Evolutionary conservation across 75 land plant genomes (phyloP), one percentile per base, ranked within the genome.

Genomic region (Pseudotsuga menziesii): DNA sequence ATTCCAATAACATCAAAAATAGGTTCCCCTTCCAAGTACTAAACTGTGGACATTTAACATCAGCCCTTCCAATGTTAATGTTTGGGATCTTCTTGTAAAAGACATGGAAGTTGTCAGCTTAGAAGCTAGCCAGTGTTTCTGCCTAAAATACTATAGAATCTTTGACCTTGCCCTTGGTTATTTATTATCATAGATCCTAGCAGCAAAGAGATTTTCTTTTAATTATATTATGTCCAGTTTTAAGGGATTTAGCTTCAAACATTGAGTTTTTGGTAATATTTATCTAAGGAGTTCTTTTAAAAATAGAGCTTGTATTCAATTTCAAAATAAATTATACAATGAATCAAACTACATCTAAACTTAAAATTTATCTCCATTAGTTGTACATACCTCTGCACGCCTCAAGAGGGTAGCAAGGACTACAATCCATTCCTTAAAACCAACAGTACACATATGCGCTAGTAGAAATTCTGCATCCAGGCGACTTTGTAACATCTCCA

Each of bases 401-500:
- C 94, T 89, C 44, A 97, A 79, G 61, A 97, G 91, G 79, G 99
- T 97, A 2, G 99, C 98, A 57, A 97, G 88, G 29, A 97, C 94
- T 59, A 97, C 98, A 74, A 97, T 93, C 99, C 99, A 97, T 76
- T 94, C 99, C 74, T 88, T 93, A 75, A 97, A 97, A 71, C 97
- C 92, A 59, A 97, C 98, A 73, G 99, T 89, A 79, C 98, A 91
- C 99, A 97, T 97, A 62, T 97, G 98, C 71, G 98, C 89, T 74
- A 97, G 77, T 23, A 97, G 90, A 82, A 95, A 94, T 59, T 97
- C 99, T 41, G 99, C 99, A 90, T 93, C 98, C 56, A 91, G 73
- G 16, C 96, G 89, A 77, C 93, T 91, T 77, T 97, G 98, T 64
- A 94, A 73, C 36, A 87, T 88, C 61, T 83, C 90, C 92, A 97